Base-by-base conservation (phyloP, 257 asterid species). In the Solanum chmielewskii region DNA sequence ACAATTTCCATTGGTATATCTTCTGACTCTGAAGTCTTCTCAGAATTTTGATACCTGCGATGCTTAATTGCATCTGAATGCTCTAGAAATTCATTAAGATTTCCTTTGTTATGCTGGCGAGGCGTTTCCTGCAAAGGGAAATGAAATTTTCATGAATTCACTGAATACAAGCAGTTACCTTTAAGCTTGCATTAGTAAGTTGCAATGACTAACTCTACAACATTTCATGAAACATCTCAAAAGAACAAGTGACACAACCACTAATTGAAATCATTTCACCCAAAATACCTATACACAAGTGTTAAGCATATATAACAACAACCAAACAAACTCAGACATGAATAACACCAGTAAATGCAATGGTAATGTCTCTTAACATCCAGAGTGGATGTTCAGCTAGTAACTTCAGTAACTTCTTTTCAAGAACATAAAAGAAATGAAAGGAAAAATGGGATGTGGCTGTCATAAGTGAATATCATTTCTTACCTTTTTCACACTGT, bases 1-100 rank as follows among this genome's bases (percentile, higher is more conserved):
- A 95, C 99, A 75, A 97, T 93, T 70, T 95, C 99, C 98, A 96
- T 95, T 0, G 85, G 85, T 81, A 81, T 81, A 81, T 81, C 85
- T 31, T 81, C 85, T 10, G 85, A 81, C 21, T 33, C 35, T 33
- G 74, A 47, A n/a, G 77, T 86, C 74, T 87, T 86, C 56, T 90
- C 87, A 21, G 80, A 88, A 66, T 90, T 91, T 71, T 84, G 91
- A 85, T 84, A 80, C 25, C 31, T 77, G 49, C 84, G 93, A 31
- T 86, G 86, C 88, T 86, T 84, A 7, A 29, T 35, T 59, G 31
- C 88, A 31, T 71, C 87, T 4, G 86, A 29, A 4, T 41, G 76
- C 64, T 70, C 87, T 20, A 59, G 85, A 60, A 31, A 85, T 37
- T 87, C 90, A 33, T 73, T 49, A 81, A 16, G 85, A 49, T 49